Conservation (phyloP, 257 asterid species). For the Penstemon eatonii region DNA sequence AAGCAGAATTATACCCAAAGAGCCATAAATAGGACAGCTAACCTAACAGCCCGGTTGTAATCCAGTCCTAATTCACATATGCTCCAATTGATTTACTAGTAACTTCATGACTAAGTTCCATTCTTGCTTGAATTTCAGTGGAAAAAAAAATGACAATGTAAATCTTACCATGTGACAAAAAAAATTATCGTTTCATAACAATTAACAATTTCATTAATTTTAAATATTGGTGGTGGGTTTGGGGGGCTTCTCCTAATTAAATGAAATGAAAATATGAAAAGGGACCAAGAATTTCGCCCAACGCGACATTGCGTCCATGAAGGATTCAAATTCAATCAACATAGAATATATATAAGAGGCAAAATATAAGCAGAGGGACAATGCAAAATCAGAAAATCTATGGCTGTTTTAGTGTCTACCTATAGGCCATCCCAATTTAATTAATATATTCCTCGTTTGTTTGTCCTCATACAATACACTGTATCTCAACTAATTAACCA, state of each 20-base stretch:
- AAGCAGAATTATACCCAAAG: background rate
- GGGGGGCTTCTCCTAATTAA: no score
- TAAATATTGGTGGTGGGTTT: no score
- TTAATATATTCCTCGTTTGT: constrained; percentile 22
- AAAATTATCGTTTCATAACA: no score
- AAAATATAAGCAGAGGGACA: constrained; percentile 30
- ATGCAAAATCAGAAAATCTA: constrained; percentile 28
- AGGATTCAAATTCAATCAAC: constrained; percentile 15
- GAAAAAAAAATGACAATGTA: no score
- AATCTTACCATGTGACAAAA: no score
- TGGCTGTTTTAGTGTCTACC: constrained; percentile 31
- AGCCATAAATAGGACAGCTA: no score
- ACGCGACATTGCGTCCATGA: constrained; percentile 21
- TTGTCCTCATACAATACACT: constrained; percentile 36
- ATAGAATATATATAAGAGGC: constrained; percentile 35
- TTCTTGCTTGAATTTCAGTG: no score
- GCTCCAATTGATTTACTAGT: no score
- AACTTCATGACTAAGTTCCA: no score
- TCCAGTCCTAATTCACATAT: no score
- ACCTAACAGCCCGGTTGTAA: no score
- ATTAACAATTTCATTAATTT: no score
- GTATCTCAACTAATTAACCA: constrained; percentile 12
- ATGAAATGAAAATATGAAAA: background rate
- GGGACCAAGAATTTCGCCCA: constrained; percentile 11
- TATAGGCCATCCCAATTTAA: constrained; percentile 1